Base-by-base conservation (phyloP, 306 rosid species). In the Mimosa bimucronata region DNA sequence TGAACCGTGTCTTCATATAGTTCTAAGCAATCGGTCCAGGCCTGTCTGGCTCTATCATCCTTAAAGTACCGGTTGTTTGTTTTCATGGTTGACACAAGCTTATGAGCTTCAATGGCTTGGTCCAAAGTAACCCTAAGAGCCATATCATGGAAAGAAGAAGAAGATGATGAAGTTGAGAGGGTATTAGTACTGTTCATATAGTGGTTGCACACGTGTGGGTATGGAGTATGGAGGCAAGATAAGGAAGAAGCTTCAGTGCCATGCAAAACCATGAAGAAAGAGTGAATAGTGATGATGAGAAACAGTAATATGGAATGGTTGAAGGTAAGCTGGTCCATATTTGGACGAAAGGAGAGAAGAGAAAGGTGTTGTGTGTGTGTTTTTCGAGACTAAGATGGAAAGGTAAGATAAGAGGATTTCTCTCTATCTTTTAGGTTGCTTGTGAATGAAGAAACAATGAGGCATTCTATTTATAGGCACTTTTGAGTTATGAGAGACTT, bases 191-290 rank as follows among this genome's bases (percentile, higher is more conserved):
- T n/a, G 2, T 76, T 70, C 52, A 42, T 69, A 80, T 80, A 92
- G 76, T 87, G 91, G 70, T 77, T 61, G 82, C 98, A 91, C 0
- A 87, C 88, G 55, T 73, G 71, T 25, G 98, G 95, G 77, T 88
- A 84, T 52, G 97, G 98, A 40, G 94, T 94, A 85, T 94, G 87
- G 83, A 61, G 84, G 88, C 98, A 94, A 75, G 93, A 78, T 25
- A 62, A 66, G 3, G 73, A 66, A 12, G 50, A 40, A 5, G 53
- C 53, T 53, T 45, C 45, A 31, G 77, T 73, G 44, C 80, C 77
- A 83, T 83, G 89, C 88, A 88, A 82, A 29, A 44, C 1, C 40
- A 77, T 46, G 28, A 82, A 69, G 68, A 81, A 70, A 66, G 83
- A 71, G 18, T 10, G 76, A 16, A 84, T 58, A 11, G 38, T 34